phyloP scores from a whole-genome alignment of 1,139 yeast genomes.

The Arxiozyma heterogenica region DNA sequence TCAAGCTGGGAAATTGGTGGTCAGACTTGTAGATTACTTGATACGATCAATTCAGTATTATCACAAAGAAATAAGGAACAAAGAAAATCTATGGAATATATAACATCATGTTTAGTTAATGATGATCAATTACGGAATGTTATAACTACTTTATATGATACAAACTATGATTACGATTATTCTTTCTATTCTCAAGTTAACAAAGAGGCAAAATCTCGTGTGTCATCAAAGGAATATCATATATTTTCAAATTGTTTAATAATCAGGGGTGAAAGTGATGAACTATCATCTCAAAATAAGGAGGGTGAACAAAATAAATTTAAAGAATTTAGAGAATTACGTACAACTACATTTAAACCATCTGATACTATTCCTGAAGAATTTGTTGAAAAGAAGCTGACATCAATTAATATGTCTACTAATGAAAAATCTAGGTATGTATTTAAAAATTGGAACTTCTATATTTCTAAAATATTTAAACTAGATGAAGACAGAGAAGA shows the following conservation, averaged over 20 bases:
- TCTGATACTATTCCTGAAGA: conserved; percentile 33
- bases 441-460: conserved; percentile 40
- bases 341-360: conserved; percentile 21
- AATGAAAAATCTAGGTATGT: conserved; percentile 39
- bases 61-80: conserved; percentile 11
- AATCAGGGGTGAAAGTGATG: conserved; percentile 20
- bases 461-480: conserved; percentile 37
- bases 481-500: conserved; percentile 60
- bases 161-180: conserved; percentile 8
- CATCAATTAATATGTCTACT: conserved; percentile 34
- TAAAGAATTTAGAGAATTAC: conserved; percentile 6
- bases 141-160: conserved; percentile 16
- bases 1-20: conserved; percentile 27
- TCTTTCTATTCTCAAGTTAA: conserved; percentile 18
- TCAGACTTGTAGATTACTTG: conserved; percentile 16
- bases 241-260: conserved; percentile 32
- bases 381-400: conserved; percentile 11
- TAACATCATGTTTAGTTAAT: conserved; percentile 14
- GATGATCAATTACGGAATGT: conserved; percentile 20
- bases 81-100: conserved; percentile 16
- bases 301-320: neutral
- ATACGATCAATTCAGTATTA: conserved; percentile 18
- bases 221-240: conserved; percentile 7
- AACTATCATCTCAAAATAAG: neutral
- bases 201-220: conserved; percentile 8